phyloP scores from a whole-genome alignment of 768 basidiomycete species.

The Tricholomella constricta region DNA sequence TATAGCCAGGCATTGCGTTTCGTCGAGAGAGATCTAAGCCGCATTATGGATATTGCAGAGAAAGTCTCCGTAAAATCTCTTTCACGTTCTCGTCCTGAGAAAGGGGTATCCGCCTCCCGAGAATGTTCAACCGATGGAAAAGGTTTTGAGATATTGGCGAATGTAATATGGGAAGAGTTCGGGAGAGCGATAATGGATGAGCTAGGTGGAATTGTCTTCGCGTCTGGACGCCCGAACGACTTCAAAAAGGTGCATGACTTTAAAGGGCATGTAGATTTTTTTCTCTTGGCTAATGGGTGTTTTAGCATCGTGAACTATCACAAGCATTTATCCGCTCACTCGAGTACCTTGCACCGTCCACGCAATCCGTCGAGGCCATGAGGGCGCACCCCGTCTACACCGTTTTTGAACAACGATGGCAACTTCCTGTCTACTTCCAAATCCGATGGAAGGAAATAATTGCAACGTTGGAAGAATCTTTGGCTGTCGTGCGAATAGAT shows the following conservation, averaged over 20 bases:
- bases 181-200: conserved; percentile 81
- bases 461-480: conserved; percentile 66
- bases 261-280: background rate
- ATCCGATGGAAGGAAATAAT: conserved; percentile 96
- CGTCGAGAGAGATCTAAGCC: conserved; percentile 70
- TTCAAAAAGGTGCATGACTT: conserved; percentile 69
- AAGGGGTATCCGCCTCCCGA: conserved; percentile 12
- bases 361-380: conserved; percentile 68
- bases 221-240: conserved; percentile 89
- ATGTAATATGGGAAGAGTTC: conserved; percentile 88
- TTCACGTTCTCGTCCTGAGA: conserved; percentile 21
- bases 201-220: conserved; percentile 80
- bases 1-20: conserved; percentile 85
- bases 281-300: background rate
- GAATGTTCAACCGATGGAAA: conserved; percentile 21
- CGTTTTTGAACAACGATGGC: conserved; percentile 87
- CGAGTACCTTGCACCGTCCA: conserved; percentile 81
- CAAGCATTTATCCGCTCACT: conserved; percentile 81
- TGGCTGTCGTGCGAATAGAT: conserved; percentile 48
- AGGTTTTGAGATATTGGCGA: conserved; percentile 83
- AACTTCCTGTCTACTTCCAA: conserved; percentile 96
- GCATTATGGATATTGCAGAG: conserved; percentile 79
- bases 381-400: conserved; percentile 68
- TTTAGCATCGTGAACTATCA: conserved; percentile 84
- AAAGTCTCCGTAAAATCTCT: conserved; percentile 55